Conservation (phyloP, 2,329 filamentous ascomycete genomes). For the Fusarium falciforme region DNA sequence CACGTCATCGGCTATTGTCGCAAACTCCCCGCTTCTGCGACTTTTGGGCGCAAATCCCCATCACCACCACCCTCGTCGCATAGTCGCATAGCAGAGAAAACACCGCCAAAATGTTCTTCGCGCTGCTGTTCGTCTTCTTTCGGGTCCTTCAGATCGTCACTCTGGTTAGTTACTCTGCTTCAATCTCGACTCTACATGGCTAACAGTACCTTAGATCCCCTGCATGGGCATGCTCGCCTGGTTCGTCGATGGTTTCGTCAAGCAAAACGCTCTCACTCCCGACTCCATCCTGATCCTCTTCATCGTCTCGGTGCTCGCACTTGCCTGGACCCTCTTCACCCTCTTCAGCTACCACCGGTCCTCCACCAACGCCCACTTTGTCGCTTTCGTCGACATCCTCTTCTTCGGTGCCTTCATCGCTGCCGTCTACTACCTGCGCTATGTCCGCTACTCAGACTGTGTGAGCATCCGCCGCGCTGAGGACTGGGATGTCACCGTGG, state of each 20-base stretch:
- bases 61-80: not conserved
- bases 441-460: conserved; percentile 75
- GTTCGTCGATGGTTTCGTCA: conserved; percentile 71
- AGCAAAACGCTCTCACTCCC: conserved; percentile 68
- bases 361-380: conserved; percentile 69
- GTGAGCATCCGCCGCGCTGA: conserved; percentile 62
- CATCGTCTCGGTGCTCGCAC: conserved; percentile 72
- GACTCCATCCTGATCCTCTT: conserved; percentile 74
- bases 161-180: conserved; percentile 60
- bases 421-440: conserved; percentile 68
- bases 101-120: conserved; percentile 67
- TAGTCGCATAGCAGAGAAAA: conserved; percentile 4
- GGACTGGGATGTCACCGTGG: conserved; percentile 68
- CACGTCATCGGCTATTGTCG: conserved; percentile 5
- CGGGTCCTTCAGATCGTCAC: conserved; percentile 72
- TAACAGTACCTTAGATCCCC: conserved; percentile 62
- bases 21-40: conserved; percentile 1
- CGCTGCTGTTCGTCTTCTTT: conserved; percentile 71
- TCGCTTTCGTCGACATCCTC: conserved; percentile 68
- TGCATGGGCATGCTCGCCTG: conserved; percentile 74
- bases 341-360: conserved; percentile 75
- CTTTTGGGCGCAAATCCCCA: conserved; percentile 1
- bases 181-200: not conserved
- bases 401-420: conserved; percentile 75
- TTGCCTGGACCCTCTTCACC: conserved; percentile 73